phyloP scores from a whole-genome alignment of 495 filamentous ascomycete species.

The Neurospora sp. region DNA sequence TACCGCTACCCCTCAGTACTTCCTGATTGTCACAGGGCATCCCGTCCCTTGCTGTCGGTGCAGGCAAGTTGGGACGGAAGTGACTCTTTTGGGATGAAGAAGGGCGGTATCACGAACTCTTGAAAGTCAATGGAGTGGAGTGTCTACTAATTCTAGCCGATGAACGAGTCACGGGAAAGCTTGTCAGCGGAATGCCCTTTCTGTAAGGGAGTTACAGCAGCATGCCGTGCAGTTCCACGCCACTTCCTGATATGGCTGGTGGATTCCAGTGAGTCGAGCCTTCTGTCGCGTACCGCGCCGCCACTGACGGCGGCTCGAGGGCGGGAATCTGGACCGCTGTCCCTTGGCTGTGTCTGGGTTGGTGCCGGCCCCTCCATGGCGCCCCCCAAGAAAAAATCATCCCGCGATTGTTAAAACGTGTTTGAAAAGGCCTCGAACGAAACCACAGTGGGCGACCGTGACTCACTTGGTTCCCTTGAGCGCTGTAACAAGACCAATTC shows the following conservation, averaged over 20 bases:
- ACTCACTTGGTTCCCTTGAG: conserved; percentile 19
- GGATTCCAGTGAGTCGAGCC: neutral
- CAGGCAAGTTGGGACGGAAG: neutral
- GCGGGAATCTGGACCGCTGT: neutral
- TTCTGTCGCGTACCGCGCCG: neutral
- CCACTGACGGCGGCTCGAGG: neutral
- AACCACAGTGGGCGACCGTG: conserved; percentile 8
- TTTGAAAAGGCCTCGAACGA: conserved; percentile 1
- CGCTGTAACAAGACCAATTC: conserved; percentile 7
- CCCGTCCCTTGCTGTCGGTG: neutral
- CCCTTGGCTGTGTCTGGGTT: neutral
- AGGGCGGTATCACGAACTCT: neutral
- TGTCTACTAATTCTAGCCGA: neutral
- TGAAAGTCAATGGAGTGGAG: neutral
- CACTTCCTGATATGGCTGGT: neutral
- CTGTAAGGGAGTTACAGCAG: neutral
- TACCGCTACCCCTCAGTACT: neutral
- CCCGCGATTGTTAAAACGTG: neutral
- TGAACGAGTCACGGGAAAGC: neutral
- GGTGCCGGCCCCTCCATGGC: neutral
- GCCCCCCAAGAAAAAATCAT: neutral
- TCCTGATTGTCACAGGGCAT: neutral
- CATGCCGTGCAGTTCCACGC: neutral
- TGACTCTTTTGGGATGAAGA: neutral
- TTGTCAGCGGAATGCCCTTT: neutral